These are phyloP conservation scores for Neurospora sp. DNA, from an alignment of 495 filamentous ascomycete species.

Conservation along the genomic window DNA sequence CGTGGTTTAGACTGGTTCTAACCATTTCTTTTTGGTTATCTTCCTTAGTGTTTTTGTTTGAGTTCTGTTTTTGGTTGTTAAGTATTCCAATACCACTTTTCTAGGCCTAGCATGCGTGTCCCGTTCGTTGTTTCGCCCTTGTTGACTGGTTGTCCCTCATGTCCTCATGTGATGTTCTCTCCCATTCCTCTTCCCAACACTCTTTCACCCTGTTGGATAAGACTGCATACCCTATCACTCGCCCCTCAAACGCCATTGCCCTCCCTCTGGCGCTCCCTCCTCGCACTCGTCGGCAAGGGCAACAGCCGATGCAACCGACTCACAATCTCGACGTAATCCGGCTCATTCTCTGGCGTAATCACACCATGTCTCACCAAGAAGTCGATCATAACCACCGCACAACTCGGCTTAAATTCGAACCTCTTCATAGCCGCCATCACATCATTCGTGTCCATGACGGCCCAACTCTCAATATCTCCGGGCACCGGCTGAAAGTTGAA, in stretches of 20 bases:
- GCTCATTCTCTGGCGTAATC: slow-evolving; percentile 40
- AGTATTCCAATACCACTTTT: not conserved
- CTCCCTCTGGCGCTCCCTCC: not conserved
- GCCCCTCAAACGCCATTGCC: not conserved
- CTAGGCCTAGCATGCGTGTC: not conserved
- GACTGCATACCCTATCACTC: not conserved
- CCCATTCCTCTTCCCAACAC: not conserved
- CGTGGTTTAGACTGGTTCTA: not conserved
- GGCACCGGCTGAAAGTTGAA: slow-evolving; percentile 36
- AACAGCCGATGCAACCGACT: slow-evolving; percentile 36
- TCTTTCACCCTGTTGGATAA: not conserved
- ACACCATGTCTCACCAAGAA: slow-evolving; percentile 48
- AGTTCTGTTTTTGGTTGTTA: not conserved
- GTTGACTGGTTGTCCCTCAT: not conserved
- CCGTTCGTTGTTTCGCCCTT: not conserved
- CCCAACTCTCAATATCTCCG: slow-evolving; percentile 43
- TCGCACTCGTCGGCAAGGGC: slow-evolving; percentile 19
- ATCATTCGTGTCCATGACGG: slow-evolving; percentile 36
- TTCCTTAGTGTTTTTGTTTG: not conserved
- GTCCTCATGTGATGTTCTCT: not conserved
- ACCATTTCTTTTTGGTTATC: not conserved
- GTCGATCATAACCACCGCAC: slow-evolving; percentile 39
- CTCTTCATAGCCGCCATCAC: slow-evolving; percentile 31
- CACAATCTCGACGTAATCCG: slow-evolving; percentile 38
- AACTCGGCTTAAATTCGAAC: slow-evolving; percentile 46